A percentile compares a stretch with the other conserved stretches of the same genome.
Evolutionary conservation across 2,329 filamentous ascomycete species (phyloP).

Genomic region (Penicillium brasilianum): DNA sequence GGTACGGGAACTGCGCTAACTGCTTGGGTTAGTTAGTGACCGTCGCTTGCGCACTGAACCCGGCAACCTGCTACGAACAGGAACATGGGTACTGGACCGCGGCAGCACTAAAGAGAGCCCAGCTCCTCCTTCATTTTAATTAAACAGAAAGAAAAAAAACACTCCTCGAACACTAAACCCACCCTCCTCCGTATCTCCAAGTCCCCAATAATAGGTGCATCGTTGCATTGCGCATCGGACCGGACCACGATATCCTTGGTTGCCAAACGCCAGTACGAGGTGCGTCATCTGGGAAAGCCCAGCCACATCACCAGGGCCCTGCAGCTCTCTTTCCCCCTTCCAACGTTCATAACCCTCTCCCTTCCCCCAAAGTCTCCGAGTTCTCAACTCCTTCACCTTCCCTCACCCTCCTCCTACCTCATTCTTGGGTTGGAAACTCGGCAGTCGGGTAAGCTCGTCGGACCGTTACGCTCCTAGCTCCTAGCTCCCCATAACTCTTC

Average conservation of each 20-base stretch:
- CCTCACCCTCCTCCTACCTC: constrained; percentile 2
- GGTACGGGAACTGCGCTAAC: background rate
- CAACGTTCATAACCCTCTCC: background rate
- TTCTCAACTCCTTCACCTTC: constrained; percentile 17
- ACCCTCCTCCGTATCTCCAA: background rate
- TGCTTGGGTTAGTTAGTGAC: background rate
- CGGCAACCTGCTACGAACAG: background rate
- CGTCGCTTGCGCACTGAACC: constrained; percentile 1
- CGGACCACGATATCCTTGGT: background rate
- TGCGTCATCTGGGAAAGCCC: constrained; percentile 23
- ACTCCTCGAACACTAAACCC: background rate
- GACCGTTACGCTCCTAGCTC: constrained; percentile 1
- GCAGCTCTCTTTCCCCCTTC: background rate
- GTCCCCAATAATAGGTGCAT: background rate
- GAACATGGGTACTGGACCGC: background rate
- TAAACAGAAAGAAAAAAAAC: background rate
- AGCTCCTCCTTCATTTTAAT: background rate
- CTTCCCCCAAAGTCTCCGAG: constrained; percentile 11
- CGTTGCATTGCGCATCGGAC: background rate
- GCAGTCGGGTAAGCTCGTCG: constrained; percentile 10
- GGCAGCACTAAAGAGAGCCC: background rate
- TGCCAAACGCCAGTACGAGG: constrained; percentile 22
- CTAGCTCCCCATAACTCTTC: background rate
- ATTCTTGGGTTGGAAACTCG: background rate
- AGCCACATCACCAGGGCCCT: constrained; percentile 21